A percentile compares a stretch with the other conserved stretches of the same genome.
Evolutionary conservation across 345 rosid species (phyloP).

Genomic region (Aquilaria sinensis): DNA sequence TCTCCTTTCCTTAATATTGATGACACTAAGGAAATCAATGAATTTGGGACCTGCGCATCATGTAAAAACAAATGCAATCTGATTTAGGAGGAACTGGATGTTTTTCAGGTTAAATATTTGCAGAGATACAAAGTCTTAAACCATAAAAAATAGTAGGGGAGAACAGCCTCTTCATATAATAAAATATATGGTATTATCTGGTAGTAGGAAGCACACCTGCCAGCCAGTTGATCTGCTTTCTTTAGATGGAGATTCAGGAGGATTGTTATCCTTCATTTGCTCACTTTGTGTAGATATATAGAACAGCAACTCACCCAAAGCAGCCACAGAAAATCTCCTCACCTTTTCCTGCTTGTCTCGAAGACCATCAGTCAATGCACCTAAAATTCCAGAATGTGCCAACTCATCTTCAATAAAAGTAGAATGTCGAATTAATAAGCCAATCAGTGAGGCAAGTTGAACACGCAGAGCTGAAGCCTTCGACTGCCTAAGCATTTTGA

Average conservation of each 20-base stretch:
- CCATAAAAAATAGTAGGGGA: not conserved
- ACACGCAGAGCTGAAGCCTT: slow-evolving; percentile 85
- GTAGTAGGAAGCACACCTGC: slow-evolving; percentile 62
- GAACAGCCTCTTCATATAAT: slow-evolving; percentile 5
- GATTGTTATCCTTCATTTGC: slow-evolving; percentile 51
- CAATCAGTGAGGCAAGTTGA: slow-evolving; percentile 88
- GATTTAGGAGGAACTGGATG: too few species aligned
- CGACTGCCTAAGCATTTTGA: slow-evolving; percentile 83
- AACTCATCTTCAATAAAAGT: slow-evolving; percentile 77
- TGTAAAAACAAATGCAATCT: slow-evolving; percentile 3
- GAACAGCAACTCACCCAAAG: slow-evolving; percentile 93
- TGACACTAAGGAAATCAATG: slow-evolving; percentile 83
- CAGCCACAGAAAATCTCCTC: slow-evolving; percentile 94
- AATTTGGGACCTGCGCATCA: slow-evolving; percentile 77
- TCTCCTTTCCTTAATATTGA: slow-evolving; percentile 93
- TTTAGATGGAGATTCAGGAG: slow-evolving; percentile 79
- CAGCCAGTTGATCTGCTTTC: slow-evolving; percentile 65
- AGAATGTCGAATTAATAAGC: slow-evolving; percentile 91
- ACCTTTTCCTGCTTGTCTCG: slow-evolving; percentile 93
- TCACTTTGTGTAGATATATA: slow-evolving; percentile 94
- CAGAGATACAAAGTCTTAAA: too few species aligned
- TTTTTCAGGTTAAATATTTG: too few species aligned
- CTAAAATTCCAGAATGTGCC: slow-evolving; percentile 86
- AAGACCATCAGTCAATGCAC: slow-evolving; percentile 83
- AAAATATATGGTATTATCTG: not conserved